These are phyloP conservation scores for Thuidium tamariscinum DNA, from an alignment of 225 moss, liverwort and hornwort species.

Conservation along the genomic window DNA sequence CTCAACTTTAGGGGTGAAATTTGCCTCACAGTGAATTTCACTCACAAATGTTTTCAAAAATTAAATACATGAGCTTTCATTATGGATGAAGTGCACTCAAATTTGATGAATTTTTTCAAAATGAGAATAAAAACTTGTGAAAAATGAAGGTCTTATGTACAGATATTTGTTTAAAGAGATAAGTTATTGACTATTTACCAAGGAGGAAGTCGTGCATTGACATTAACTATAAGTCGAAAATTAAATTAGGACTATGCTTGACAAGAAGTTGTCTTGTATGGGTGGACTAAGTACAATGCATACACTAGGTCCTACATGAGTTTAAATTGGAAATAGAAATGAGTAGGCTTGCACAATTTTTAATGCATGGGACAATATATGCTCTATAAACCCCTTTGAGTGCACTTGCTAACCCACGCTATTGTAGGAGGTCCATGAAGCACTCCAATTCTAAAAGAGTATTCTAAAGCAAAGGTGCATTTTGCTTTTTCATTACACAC, in stretches of 20 bases:
- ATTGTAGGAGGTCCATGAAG: neutral
- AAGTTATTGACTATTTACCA: neutral
- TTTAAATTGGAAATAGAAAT: neutral
- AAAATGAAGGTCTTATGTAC: neutral
- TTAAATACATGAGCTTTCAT: neutral
- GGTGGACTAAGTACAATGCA: fast-evolving
- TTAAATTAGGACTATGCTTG: neutral
- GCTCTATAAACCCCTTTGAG: fast-evolving
- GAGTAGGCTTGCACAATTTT: neutral
- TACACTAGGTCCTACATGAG: neutral
- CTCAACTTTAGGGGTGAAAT: too few species aligned
- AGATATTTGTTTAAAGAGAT: neutral
- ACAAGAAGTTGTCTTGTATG: neutral
- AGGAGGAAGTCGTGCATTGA: neutral
- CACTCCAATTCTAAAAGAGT: fast-evolving
- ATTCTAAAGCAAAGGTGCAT: fast-evolving
- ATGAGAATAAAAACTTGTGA: neutral
- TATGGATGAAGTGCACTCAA: neutral
- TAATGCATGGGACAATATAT: neutral
- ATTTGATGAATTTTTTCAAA: neutral
- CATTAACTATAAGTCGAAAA: neutral
- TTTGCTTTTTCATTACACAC: neutral
- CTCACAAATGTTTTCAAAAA: neutral
- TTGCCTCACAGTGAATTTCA: too few species aligned
- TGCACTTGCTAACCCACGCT: neutral